Evolutionary conservation across 495 filamentous ascomycete genomes (phyloP).

Genomic region (Geopyxis carbonaria): DNA sequence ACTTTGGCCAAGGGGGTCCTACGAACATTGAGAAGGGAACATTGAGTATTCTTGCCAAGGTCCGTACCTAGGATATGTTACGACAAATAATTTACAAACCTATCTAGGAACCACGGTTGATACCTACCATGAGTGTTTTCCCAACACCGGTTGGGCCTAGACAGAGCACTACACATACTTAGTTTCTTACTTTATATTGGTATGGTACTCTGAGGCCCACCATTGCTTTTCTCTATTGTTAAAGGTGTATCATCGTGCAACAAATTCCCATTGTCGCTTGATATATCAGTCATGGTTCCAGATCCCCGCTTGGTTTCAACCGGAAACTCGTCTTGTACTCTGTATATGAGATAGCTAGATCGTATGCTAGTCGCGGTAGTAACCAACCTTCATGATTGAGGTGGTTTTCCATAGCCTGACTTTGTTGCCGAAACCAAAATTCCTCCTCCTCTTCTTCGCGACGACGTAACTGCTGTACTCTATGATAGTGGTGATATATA

Average conservation of each 20-base stretch:
- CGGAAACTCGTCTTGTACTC: no score
- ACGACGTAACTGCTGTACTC: conserved; percentile 56
- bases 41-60: conserved; percentile 57
- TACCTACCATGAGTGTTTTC: conserved; percentile 87
- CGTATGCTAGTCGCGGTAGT: no score
- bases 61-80: conserved; percentile 23
- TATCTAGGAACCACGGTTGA: conserved; percentile 11
- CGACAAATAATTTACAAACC: not conserved
- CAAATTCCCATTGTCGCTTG: not conserved
- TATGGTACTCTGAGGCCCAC: conserved; percentile 13
- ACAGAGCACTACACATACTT: conserved; percentile 39
- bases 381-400: no score
- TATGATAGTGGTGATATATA: conserved; percentile 95
- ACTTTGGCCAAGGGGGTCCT: not conserved
- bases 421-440: no score
- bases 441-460: conserved; percentile 57
- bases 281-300: not conserved
- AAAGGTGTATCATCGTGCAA: conserved; percentile 43
- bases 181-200: not conserved
- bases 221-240: conserved; percentile 85
- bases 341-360: no score
- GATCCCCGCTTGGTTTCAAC: not conserved
- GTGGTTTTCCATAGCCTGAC: no score
- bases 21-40: conserved; percentile 75
- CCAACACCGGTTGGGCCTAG: conserved; percentile 90